Evolutionary conservation across 176 grass and related monocot genomes (phyloP).

Genomic region (Secale cereale): DNA sequence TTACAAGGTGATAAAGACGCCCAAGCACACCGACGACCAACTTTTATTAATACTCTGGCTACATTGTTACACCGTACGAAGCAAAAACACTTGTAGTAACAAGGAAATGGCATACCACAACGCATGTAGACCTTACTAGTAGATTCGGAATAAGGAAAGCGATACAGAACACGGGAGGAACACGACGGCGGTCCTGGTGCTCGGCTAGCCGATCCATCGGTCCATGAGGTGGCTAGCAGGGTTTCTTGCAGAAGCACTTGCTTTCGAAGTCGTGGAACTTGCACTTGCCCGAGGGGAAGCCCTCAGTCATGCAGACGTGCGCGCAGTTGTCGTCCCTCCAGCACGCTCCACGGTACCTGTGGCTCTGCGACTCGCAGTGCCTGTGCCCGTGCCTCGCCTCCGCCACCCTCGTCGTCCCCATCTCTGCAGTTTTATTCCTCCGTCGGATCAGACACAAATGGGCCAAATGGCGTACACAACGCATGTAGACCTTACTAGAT

Average conservation of each 20-base stretch:
- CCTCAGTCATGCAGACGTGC: slow-evolving; percentile 56
- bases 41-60: neutral
- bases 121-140: too few species aligned
- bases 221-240: slow-evolving; percentile 15
- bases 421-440: slow-evolving; percentile 16
- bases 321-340: slow-evolving; percentile 32
- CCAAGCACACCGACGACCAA: neutral
- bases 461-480: neutral
- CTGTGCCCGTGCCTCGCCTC: slow-evolving; percentile 60
- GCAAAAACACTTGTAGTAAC: neutral
- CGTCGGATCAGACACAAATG: neutral
- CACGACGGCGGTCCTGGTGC: neutral
- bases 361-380: slow-evolving; percentile 65
- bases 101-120: too few species aligned
- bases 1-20: too few species aligned
- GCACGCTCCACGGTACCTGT: slow-evolving; percentile 51
- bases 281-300: slow-evolving; percentile 48
- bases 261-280: slow-evolving; percentile 20
- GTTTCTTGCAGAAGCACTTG: slow-evolving; percentile 69
- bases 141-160: neutral
- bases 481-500: too few species aligned
- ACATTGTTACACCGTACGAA: neutral
- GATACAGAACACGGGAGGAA: neutral
- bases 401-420: slow-evolving; percentile 36
- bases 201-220: neutral